Evolutionary conservation across 768 basidiomycete genomes (phyloP).

Genomic region (Phlegmacium glaucopus): DNA sequence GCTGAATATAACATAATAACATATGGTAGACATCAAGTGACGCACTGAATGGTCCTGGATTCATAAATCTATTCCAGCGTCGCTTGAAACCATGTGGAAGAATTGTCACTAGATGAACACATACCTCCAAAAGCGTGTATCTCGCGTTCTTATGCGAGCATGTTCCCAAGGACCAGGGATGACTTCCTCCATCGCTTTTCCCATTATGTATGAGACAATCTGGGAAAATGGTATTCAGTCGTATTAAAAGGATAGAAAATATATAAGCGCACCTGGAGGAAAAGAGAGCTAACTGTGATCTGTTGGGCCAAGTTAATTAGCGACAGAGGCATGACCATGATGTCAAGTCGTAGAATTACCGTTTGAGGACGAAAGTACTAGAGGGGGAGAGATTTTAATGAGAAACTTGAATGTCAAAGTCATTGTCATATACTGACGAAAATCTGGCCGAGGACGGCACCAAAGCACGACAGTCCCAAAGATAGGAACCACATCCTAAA

Average conservation of each 20-base stretch:
- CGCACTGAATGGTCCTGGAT: slow-evolving; percentile 56
- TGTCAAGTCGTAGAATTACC: slow-evolving; percentile 13
- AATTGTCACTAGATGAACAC: background rate
- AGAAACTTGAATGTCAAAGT: background rate
- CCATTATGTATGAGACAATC: slow-evolving; percentile 48
- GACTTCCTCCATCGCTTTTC: slow-evolving; percentile 34
- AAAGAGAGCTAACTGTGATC: slow-evolving; percentile 37
- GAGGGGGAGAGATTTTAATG: background rate
- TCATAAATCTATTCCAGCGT: slow-evolving; percentile 32
- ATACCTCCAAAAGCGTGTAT: slow-evolving; percentile 37
- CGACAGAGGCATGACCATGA: background rate
- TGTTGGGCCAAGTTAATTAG: background rate
- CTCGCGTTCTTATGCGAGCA: slow-evolving; percentile 20
- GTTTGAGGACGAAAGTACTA: slow-evolving; percentile 51
- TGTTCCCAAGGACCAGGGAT: slow-evolving; percentile 25
- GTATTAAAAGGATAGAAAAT: background rate
- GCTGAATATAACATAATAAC: background rate
- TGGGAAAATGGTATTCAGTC: slow-evolving; percentile 25
- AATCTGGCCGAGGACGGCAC: slow-evolving; percentile 45
- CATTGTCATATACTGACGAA: slow-evolving; percentile 31
- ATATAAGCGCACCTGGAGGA: slow-evolving; percentile 23
- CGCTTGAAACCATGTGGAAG: slow-evolving; percentile 20
- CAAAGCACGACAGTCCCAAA: slow-evolving; percentile 54
- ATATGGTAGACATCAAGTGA: background rate
- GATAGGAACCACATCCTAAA: slow-evolving; percentile 55